These are phyloP conservation scores for Somion occarium DNA, from an alignment of 1,284 basidiomycete genomes.

Conservation along the genomic window DNA sequence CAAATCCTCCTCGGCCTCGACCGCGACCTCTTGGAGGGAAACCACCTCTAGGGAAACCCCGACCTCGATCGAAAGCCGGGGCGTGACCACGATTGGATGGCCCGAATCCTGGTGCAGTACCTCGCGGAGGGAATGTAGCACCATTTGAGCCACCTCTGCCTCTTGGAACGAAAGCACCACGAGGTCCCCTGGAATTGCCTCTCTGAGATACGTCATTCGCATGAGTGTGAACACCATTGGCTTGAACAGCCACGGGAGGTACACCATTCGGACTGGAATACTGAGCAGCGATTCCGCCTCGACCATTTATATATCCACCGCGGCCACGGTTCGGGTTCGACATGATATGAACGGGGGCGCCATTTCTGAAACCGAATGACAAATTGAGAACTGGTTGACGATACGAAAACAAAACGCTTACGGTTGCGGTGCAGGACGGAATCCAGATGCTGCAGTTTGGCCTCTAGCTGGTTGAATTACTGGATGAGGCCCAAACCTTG, in stretches of 20 bases:
- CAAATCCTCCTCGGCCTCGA: conserved; percentile 3
- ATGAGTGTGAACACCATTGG: not conserved
- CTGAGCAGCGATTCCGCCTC: conserved; percentile 12
- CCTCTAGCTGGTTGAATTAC: conserved; percentile 48
- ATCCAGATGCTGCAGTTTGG: conserved; percentile 52
- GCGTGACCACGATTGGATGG: not conserved
- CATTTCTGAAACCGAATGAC: conserved; percentile 14
- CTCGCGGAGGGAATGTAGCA: conserved; percentile 7
- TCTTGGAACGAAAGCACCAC: not conserved
- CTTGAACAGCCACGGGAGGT: not conserved
- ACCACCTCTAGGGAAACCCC: conserved; percentile 23
- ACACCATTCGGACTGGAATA: conserved; percentile 9
- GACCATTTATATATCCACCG: conserved; percentile 23
- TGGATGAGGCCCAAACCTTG: conserved; percentile 64
- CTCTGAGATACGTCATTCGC: too few relatives aligned
- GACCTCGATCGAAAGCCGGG: conserved; percentile 15
- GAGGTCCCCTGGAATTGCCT: not conserved
- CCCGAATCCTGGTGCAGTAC: not conserved
- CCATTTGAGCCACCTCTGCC: conserved; percentile 8
- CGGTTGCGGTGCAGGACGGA: conserved; percentile 46
- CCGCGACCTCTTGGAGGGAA: conserved; percentile 6
- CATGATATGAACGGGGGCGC: conserved; percentile 47
- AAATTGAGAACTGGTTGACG: conserved; percentile 2
- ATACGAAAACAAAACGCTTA: conserved; percentile 15
- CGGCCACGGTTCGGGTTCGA: conserved; percentile 66